Evolutionary conservation across 805 yeast genomes (phyloP), one percentile per base, ranked within the genome.

Genomic region (Kazachstania martiniae): DNA sequence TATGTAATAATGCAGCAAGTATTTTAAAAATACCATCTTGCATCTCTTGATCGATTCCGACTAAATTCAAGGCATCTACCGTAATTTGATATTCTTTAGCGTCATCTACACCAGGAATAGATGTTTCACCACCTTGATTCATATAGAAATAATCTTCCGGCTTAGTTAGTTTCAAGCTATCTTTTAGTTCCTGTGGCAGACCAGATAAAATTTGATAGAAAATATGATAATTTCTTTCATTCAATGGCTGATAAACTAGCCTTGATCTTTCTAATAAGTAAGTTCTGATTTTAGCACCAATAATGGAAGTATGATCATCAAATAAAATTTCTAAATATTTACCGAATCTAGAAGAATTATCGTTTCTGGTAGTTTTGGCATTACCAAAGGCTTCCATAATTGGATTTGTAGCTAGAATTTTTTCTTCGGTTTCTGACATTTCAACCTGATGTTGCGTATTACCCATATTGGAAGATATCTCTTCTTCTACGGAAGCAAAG

Each of bases 221-320:
- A 28, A 89, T 85, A 54, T 89, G 97, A 59, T 89, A 89, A 57
- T 89, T 89, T 56, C 98, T 75, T 61, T 89, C 98, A n/a, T 69
- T 62, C 5, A 66, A 53, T 2, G 95, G 96, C 61, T 89, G 98
- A 58, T 84, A 87, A 3, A 89, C 97, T 45, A 89, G 68, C 56
- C 98, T 74, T 23, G 95, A 85, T 44, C 98, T 76, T 60, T 89
- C 98, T 47, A 89, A 70, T 44, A 89, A 63, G 56, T 87, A 89
- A 0, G 97, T 89, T 61, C 96, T 72, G 41, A 91, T 82, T 51
- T 89, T 70, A 6, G 98, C 98, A 53, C 97, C 98, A 46, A 86
- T 79, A 48, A 89, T 89, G 22, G 82, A 72, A 14, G 81, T 77
- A 17, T 72, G 52, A 15, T 69, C 59, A 59, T 85, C 81, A 58